These are phyloP conservation scores for Didymella sp. DNA, from an alignment of 2,329 filamentous ascomycete species.

Conservation along the genomic window DNA sequence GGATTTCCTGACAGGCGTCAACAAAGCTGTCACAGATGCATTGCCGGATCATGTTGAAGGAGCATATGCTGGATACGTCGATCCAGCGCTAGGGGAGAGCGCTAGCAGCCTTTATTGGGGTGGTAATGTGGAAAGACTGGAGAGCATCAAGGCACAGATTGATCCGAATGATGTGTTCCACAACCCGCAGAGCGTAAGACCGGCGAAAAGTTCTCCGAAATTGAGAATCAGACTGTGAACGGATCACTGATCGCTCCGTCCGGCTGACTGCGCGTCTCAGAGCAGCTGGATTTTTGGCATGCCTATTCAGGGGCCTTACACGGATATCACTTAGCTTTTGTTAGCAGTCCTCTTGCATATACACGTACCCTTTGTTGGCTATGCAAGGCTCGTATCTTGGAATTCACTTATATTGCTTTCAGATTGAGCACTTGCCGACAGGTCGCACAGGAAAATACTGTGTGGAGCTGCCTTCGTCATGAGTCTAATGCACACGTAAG, in stretches of 20 bases:
- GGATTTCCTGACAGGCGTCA: constrained; percentile 52
- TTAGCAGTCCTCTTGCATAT: neutral
- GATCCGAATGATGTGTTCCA: constrained; percentile 50
- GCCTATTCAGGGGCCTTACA: neutral
- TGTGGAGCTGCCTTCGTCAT: neutral
- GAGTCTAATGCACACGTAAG: neutral
- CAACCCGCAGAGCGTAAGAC: constrained; percentile 47
- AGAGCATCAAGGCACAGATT: constrained; percentile 50
- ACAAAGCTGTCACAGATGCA: constrained; percentile 45
- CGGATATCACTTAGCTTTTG: no score
- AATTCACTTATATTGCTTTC: neutral
- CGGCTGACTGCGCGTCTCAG: neutral
- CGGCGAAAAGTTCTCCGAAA: constrained; percentile 21
- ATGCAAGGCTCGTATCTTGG: neutral
- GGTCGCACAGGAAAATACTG: neutral
- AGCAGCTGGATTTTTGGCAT: neutral
- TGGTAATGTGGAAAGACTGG: constrained; percentile 44
- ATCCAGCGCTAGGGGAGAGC: constrained; percentile 54
- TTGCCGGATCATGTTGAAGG: constrained; percentile 49
- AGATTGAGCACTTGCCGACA: neutral
- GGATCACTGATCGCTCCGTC: neutral
- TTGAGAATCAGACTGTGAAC: neutral
- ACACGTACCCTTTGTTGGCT: neutral
- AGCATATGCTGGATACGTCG: constrained; percentile 62
- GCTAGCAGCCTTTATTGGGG: constrained; percentile 58